These are phyloP conservation scores for Corymbia citriodora DNA, from an alignment of 441 rosid species.

Conservation along the genomic window DNA sequence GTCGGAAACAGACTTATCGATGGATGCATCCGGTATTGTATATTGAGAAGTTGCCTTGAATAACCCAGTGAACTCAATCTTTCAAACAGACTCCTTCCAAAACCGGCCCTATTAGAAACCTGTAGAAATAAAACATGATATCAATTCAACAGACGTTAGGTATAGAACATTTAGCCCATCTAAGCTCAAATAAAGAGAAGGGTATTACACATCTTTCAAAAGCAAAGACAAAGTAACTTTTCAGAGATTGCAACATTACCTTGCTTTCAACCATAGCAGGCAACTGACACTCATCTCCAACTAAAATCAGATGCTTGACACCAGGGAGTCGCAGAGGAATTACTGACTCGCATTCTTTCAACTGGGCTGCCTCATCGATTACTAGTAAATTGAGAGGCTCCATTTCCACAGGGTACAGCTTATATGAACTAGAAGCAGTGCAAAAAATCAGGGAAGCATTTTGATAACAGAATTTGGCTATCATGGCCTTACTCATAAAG, in stretches of 20 bases:
- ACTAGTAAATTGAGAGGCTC: conserved; percentile 26
- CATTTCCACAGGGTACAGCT: conserved; percentile 9
- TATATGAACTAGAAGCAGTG: conserved; percentile 29
- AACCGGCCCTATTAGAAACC: conserved; percentile 25
- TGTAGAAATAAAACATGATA: not conserved
- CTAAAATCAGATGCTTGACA: conserved; percentile 22
- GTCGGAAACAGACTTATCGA: conserved; percentile 38
- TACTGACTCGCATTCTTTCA: conserved; percentile 39
- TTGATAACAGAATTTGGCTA: conserved; percentile 16
- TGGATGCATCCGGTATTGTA: conserved; percentile 59
- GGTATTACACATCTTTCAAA: not conserved
- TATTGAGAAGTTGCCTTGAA: conserved; percentile 28
- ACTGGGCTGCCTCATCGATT: conserved; percentile 45
- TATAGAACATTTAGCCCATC: not conserved
- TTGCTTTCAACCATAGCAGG: conserved; percentile 31
- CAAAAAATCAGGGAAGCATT: conserved; percentile 23
- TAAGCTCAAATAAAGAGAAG: not conserved
- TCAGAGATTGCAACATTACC: conserved; percentile 7
- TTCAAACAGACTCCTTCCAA: conserved; percentile 47
- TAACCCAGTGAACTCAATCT: conserved; percentile 31
- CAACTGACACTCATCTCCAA: conserved; percentile 42
- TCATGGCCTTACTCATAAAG: not conserved
- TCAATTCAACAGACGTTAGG: rapidly evolving
- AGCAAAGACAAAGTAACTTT: not conserved
- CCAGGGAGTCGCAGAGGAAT: conserved; percentile 34